Conservation (phyloP, 1,139 yeast genomes). For the Hemisphaericaspora xylofermentans region DNA sequence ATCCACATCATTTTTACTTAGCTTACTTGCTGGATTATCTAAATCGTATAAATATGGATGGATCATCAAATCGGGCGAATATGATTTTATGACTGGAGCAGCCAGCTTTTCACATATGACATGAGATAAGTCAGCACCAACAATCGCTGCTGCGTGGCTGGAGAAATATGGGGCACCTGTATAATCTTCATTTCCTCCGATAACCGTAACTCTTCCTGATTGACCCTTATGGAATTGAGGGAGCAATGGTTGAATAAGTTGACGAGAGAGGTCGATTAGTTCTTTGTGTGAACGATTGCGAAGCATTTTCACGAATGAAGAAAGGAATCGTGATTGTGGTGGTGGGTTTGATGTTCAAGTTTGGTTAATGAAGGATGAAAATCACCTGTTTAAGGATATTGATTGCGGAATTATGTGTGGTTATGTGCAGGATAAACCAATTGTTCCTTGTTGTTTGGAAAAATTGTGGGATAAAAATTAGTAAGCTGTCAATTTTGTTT, state of each 20-base stretch:
- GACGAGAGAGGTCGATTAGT: constrained; percentile 46
- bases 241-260: constrained; percentile 73
- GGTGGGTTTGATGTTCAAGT: background rate
- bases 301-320: constrained; percentile 18
- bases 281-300: constrained; percentile 43
- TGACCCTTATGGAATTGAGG: constrained; percentile 86
- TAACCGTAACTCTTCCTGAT: constrained; percentile 80
- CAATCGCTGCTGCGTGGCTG: constrained; percentile 76
- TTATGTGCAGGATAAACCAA: background rate
- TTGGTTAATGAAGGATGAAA: background rate
- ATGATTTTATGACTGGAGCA: constrained; percentile 76
- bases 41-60: constrained; percentile 74
- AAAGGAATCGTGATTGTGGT: background rate
- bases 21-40: constrained; percentile 19
- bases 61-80: constrained; percentile 93
- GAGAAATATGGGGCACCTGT: constrained; percentile 97
- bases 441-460: too few species aligned
- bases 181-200: constrained; percentile 94
- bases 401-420: background rate
- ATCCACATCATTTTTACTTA: constrained; percentile 17
- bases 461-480: too few species aligned
- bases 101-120: constrained; percentile 80
- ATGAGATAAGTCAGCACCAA: constrained; percentile 90
- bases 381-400: background rate
- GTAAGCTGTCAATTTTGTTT: too few species aligned